Evolutionary conservation across 768 basidiomycete genomes (phyloP).

Genomic region (Boletus eberwhitei): DNA sequence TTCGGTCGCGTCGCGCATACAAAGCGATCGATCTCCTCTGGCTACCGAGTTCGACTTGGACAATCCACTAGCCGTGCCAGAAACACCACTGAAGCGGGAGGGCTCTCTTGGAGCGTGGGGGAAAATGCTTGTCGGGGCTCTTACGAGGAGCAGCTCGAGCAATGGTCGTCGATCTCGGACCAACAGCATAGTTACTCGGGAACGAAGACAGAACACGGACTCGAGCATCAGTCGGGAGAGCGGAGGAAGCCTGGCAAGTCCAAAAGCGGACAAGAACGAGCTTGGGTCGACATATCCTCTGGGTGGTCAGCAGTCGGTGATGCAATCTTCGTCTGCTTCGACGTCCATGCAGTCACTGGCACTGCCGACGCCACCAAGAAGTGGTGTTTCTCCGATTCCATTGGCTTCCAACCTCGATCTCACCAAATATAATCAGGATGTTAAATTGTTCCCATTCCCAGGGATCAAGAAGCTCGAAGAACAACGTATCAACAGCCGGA

Average conservation of each 20-base stretch:
- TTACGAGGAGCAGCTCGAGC: constrained; percentile 62
- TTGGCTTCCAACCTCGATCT: constrained; percentile 67
- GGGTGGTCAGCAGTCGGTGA: constrained; percentile 48
- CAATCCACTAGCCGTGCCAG: constrained; percentile 39
- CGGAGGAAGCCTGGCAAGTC: constrained; percentile 63
- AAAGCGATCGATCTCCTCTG: constrained; percentile 57
- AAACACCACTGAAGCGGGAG: constrained; percentile 58
- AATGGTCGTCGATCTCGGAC: constrained; percentile 74
- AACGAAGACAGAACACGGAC: constrained; percentile 65
- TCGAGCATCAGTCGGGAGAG: constrained; percentile 75
- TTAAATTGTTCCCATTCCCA: constrained; percentile 89
- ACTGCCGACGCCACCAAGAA: constrained; percentile 51
- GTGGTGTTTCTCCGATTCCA: constrained; percentile 75
- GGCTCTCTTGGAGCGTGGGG: constrained; percentile 62
- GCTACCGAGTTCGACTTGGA: constrained; percentile 50
- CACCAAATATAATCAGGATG: constrained; percentile 59
- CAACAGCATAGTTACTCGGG: constrained; percentile 68
- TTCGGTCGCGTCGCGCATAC: constrained; percentile 60
- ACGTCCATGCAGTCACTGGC: constrained; percentile 57
- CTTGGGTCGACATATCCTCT: constrained; percentile 37
- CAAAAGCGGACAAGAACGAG: constrained; percentile 55
- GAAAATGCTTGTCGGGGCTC: constrained; percentile 59
- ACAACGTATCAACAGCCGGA: constrained; percentile 53
- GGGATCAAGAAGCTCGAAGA: constrained; percentile 79
- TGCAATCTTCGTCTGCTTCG: constrained; percentile 68